A percentile compares a stretch with the other conserved stretches of the same genome.
Evolutionary conservation across 2,329 filamentous ascomycete genomes (phyloP).

Genomic region (Fusarium sp.): DNA sequence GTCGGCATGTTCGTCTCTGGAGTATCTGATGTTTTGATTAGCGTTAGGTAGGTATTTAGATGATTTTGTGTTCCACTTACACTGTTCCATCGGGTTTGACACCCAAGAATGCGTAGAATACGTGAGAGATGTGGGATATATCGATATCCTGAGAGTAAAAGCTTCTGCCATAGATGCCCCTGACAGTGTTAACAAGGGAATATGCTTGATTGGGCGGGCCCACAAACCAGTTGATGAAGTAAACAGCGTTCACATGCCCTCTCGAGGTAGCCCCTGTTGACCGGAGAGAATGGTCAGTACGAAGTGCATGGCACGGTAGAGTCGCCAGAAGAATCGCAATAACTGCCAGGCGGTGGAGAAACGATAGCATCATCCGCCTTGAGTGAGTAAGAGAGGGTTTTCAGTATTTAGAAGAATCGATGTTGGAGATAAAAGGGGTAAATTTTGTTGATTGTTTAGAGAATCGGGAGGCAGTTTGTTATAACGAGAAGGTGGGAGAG

Average conservation of each 20-base stretch:
- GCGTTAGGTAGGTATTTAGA: background rate
- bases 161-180: constrained; percentile 28
- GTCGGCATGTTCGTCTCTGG: constrained; percentile 78
- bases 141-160: constrained; percentile 46
- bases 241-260: constrained; percentile 36
- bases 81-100: constrained; percentile 78
- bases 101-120: constrained; percentile 87
- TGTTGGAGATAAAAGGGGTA: background rate
- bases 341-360: constrained; percentile 44
- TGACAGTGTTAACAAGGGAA: constrained; percentile 49
- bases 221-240: constrained; percentile 30
- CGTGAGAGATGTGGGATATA: constrained; percentile 73
- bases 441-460: background rate
- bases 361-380: constrained; percentile 41
- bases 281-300: constrained; percentile 17
- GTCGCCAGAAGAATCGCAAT: constrained; percentile 44
- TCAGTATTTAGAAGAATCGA: background rate
- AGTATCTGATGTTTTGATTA: constrained; percentile 55
- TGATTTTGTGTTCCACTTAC: constrained; percentile 53
- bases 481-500: background rate
- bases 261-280: constrained; percentile 27
- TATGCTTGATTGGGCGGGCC: constrained; percentile 52
- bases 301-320: constrained; percentile 34
- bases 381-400: background rate
- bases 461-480: background rate